Base-by-base conservation (phyloP, 768 basidiomycete genomes). In the Boletus pseudo-olivaceus region DNA sequence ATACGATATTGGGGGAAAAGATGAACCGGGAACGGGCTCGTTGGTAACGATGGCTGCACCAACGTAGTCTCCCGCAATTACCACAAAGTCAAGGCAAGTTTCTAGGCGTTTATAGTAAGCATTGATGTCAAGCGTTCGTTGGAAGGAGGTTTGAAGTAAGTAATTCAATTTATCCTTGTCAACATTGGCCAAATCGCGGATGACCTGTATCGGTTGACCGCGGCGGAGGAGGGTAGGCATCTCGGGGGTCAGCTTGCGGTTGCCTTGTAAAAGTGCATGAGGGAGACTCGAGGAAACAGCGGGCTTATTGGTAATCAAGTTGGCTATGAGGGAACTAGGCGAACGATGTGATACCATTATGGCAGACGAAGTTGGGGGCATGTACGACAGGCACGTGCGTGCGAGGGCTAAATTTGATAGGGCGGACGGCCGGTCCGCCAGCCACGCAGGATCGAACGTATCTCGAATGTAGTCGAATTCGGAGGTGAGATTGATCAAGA, bases 301-400 rank as follows among this genome's bases (percentile, higher is more conserved):
- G 3, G 97, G 97, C 67, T 94, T 96, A 71, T 99, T 99, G 32
- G 96, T 99, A 66, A 99, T 95, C 27, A 99, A 81, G 72, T 98
- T 98, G 43, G 84, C 96, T 63, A 99, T 98, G 57, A 99, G 82
- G 3, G 92, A 92, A 56, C 91, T 92, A 0, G 94, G 90, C 1
- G 94, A 96, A 47, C 94, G 91, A 74, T 99, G 97, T 14, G 93
- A 96, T 46, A 98, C 97, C 85, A 99, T 90, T 60, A 98, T 79
- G 12, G 94, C 97, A 15, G 94, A 97, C 2, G 96, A 93, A 3
- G 90, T 82, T 7, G 88, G 82, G 1, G 97, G 97, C 90, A 99
- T 97, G 70, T 92, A 90, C 2, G 79, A 75, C 38, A 99, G 79
- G 69, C 97, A 99, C 35, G 84, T 88, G 33, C 83, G 84, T 10